phyloP scores from a whole-genome alignment of 2,329 filamentous ascomycete species.

The Zarea fungicola region DNA sequence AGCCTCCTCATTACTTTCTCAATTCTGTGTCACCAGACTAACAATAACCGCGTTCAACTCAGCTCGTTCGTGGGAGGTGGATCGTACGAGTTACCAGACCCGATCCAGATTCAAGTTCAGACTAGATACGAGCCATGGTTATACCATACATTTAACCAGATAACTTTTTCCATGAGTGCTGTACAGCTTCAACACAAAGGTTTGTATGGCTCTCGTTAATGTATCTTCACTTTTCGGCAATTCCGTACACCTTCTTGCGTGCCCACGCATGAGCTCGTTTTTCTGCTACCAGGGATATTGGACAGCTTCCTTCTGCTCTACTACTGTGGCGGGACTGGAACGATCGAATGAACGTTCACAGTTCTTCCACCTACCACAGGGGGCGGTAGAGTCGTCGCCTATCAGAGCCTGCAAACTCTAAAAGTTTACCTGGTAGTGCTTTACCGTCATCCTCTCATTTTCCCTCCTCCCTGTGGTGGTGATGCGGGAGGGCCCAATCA shows the following conservation, averaged over 20 bases:
- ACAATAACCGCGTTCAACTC: neutral
- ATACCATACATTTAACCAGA: neutral
- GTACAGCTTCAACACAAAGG: constrained; percentile 10
- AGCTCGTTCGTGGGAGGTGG: neutral
- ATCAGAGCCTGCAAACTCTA: neutral
- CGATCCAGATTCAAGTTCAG: neutral
- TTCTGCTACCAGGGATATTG: too few relatives aligned
- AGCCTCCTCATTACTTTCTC: too few relatives aligned
- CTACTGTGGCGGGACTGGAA: too few relatives aligned
- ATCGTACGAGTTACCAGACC: neutral
- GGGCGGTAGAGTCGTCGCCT: too few relatives aligned
- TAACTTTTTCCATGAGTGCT: constrained; percentile 9
- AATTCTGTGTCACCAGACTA: too few relatives aligned
- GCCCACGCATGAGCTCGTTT: too few relatives aligned
- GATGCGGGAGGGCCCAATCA: constrained; percentile 25
- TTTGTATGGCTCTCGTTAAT: too few relatives aligned
- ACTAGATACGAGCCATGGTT: constrained; percentile 8
- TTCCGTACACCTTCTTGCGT: neutral
- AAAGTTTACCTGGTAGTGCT: too few relatives aligned
- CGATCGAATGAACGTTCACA: too few relatives aligned
- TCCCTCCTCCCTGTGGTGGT: neutral
- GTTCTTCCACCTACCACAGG: too few relatives aligned
- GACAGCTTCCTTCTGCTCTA: too few relatives aligned
- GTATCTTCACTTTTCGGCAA: too few relatives aligned
- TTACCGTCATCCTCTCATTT: neutral